Percentiles rank a stretch among this genome's conserved stretches.
Evolutionary conservation across 352 stramenopile species (phyloP).

Genomic region (Phytopythium oedochilum): DNA sequence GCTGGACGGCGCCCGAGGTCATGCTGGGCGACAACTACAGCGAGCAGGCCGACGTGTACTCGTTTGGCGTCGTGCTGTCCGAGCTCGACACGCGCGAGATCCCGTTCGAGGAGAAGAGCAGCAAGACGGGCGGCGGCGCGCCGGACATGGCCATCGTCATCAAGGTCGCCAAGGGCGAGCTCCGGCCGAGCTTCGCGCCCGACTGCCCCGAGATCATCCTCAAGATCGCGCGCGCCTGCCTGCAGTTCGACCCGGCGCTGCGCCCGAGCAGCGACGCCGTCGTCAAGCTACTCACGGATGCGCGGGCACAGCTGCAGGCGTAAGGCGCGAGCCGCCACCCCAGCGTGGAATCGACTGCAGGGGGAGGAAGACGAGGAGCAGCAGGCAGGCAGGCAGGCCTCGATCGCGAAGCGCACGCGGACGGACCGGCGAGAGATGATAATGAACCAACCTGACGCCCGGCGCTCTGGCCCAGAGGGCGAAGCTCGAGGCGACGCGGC

Average conservation of each 20-base stretch:
- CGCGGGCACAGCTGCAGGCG: slow-evolving; percentile 52
- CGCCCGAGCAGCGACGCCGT: slow-evolving; percentile 65
- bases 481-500: not conserved
- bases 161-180: slow-evolving; percentile 79
- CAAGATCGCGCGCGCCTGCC: slow-evolving; percentile 72
- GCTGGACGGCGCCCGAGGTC: slow-evolving; percentile 84
- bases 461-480: not conserved
- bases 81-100: slow-evolving; percentile 86
- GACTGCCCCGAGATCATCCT: slow-evolving; percentile 55
- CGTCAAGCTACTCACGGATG: slow-evolving; percentile 78
- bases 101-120: slow-evolving; percentile 83
- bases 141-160: slow-evolving; percentile 85
- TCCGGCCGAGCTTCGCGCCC: slow-evolving; percentile 69
- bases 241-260: slow-evolving; percentile 82
- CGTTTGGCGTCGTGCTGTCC: slow-evolving; percentile 83
- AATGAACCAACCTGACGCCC: slow-evolving; percentile 5
- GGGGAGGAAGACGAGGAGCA: not conserved
- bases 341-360: not conserved
- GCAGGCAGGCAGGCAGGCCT: not conserved
- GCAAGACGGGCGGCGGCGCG: slow-evolving; percentile 44
- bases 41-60: slow-evolving; percentile 86
- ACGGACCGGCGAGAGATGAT: slow-evolving; percentile 1
- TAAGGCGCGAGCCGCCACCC: not conserved
- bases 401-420: not conserved
- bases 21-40: slow-evolving; percentile 88